phyloP scores from a whole-genome alignment of 371 early-diverging fungal species.

The Choanephora cucurbitarum region DNA sequence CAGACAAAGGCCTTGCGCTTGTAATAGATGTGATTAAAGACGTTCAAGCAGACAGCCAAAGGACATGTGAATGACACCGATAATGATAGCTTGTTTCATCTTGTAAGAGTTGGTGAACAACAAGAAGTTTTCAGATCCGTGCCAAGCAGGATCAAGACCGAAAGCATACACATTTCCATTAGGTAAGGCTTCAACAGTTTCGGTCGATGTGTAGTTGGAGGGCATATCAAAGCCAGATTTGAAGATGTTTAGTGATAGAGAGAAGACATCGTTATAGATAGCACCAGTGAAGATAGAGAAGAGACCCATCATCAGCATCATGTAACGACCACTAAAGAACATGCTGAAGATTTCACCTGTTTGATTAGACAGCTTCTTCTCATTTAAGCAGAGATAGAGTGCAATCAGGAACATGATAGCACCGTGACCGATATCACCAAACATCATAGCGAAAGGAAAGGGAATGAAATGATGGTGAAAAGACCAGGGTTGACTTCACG shows the following conservation, averaged over 20 bases:
- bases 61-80: constrained; percentile 92
- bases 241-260: constrained; percentile 78
- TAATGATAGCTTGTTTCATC: constrained; percentile 98
- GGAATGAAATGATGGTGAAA: constrained; percentile 98
- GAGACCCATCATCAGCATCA: constrained; percentile 95
- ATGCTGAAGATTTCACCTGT: constrained; percentile 87
- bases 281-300: constrained; percentile 98
- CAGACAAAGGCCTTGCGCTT: constrained; percentile 81
- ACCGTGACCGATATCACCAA: constrained; percentile 99
- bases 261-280: constrained; percentile 98
- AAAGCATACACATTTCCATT: constrained; percentile 63
- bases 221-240: constrained; percentile 78
- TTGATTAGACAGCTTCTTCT: constrained; percentile 74
- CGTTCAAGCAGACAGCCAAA: constrained; percentile 92
- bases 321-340: constrained; percentile 96
- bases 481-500: constrained; percentile 99
- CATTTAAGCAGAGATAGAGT: constrained; percentile 79
- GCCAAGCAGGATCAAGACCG: constrained; percentile 95
- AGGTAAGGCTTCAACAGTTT: constrained; percentile 45
- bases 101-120: constrained; percentile 99
- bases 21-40: constrained; percentile 92
- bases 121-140: constrained; percentile 89
- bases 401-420: constrained; percentile 81
- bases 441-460: constrained; percentile 99
- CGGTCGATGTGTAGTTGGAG: constrained; percentile 42